Conservation (phyloP, 345 rosid species). For the Salix brachista region DNA sequence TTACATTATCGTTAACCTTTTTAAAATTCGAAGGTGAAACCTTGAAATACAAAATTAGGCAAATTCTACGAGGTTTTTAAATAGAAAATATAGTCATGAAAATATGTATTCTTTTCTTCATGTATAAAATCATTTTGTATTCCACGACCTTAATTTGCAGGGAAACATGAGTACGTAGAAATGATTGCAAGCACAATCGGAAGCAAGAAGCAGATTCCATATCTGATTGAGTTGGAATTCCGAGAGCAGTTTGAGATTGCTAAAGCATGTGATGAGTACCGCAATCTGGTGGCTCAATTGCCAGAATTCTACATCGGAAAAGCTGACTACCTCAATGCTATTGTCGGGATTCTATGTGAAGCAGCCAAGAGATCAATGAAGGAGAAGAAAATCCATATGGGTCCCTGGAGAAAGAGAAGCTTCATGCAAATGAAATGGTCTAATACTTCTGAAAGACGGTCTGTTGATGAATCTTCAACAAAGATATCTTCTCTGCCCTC, state of each 20-base stretch:
- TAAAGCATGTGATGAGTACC: conserved; percentile 38
- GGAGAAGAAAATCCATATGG: conserved; percentile 43
- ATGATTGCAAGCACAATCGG: conserved; percentile 25
- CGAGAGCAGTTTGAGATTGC: conserved; percentile 43
- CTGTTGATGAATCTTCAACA: background rate
- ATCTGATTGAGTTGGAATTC: conserved; percentile 41
- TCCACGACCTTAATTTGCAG: conserved; percentile 1
- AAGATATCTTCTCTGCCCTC: background rate
- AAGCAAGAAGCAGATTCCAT: conserved; percentile 35
- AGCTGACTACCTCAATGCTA: conserved; percentile 31
- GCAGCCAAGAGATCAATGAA: conserved; percentile 45
- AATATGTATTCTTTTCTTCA: no score
- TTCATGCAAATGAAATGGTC: conserved; percentile 64
- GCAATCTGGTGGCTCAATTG: conserved; percentile 21
- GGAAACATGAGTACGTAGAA: conserved; percentile 43
- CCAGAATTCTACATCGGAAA: conserved; percentile 44
- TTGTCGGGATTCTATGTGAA: conserved; percentile 33
- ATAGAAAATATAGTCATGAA: no score
- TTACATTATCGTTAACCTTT: no score
- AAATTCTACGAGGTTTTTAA: no score
- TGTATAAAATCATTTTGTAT: no score
- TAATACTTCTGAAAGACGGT: background rate
- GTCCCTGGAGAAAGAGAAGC: conserved; percentile 46
- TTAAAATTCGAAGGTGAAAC: no score
- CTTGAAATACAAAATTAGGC: no score